Conservation (phyloP, 2,329 filamentous ascomycete genomes). For the Apiospora sp. region DNA sequence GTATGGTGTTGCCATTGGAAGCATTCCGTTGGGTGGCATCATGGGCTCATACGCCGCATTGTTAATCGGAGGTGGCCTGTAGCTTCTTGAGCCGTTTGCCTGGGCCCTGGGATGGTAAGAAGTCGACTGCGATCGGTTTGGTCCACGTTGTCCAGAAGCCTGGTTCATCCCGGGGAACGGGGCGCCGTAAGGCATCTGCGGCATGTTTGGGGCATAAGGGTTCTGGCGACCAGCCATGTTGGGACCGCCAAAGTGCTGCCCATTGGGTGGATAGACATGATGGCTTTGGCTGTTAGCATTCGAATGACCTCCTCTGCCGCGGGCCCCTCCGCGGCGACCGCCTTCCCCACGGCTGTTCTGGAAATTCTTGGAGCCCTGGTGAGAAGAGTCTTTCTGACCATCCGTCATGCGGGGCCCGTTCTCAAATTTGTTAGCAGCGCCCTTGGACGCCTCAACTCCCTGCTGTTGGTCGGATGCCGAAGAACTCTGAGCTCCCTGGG, state of each 20-base stretch:
- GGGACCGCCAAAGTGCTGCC: slow-evolving; percentile 22
- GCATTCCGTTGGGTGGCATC: slow-evolving; percentile 22
- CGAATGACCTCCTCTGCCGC: slow-evolving; percentile 50
- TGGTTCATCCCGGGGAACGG: slow-evolving; percentile 33
- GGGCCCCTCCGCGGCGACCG: slow-evolving; percentile 56
- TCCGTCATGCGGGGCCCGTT: slow-evolving; percentile 11
- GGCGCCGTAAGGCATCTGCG: slow-evolving; percentile 35
- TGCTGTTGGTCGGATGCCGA: slow-evolving; percentile 22
- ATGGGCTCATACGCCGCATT: slow-evolving; percentile 24
- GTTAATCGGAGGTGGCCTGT: slow-evolving; percentile 16
- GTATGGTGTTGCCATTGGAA: slow-evolving; percentile 12
- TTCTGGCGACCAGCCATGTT: slow-evolving; percentile 28
- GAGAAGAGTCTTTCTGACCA: slow-evolving; percentile 3
- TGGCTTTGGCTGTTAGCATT: slow-evolving; percentile 38
- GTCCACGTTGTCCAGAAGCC: slow-evolving; percentile 35
- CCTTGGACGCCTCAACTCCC: background rate
- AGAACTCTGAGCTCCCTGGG: background rate
- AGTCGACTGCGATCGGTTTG: slow-evolving; percentile 65
- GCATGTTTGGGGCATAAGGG: slow-evolving; percentile 33
- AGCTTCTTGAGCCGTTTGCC: slow-evolving; percentile 24
- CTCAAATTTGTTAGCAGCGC: slow-evolving; percentile 16
- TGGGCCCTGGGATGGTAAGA: slow-evolving; percentile 13
- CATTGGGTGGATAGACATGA: slow-evolving; percentile 30
- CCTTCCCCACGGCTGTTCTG: slow-evolving; percentile 42
- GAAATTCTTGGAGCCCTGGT: slow-evolving; percentile 23